phyloP scores from a whole-genome alignment of 768 basidiomycete genomes.

The Sistotremastrum niveocremeum region DNA sequence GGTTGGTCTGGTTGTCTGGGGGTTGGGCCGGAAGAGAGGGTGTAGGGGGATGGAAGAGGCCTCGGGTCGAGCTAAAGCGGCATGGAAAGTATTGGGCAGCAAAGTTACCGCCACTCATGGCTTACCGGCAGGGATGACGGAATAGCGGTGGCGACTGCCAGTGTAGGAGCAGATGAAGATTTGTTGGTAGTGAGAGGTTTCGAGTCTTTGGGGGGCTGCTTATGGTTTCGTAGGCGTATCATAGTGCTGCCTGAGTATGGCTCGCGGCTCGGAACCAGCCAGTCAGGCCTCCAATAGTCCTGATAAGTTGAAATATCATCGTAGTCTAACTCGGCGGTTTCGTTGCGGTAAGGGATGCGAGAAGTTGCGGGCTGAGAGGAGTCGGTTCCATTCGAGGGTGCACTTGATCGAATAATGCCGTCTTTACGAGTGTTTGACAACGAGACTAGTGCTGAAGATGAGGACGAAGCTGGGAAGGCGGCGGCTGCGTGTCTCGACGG shows the following conservation, averaged over 20 bases:
- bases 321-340: too few relatives aligned
- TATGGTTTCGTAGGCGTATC: not conserved
- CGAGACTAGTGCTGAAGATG: not conserved
- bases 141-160: constrained; percentile 37
- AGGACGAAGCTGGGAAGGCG: too few relatives aligned
- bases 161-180: constrained; percentile 35
- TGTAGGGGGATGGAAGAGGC: too few relatives aligned
- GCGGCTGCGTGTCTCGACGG: too few relatives aligned
- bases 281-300: too few relatives aligned
- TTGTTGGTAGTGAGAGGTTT: constrained; percentile 33
- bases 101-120: too few relatives aligned
- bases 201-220: too few relatives aligned
- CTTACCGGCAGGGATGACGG: constrained; percentile 45
- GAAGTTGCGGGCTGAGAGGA: constrained; percentile 27
- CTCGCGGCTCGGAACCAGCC: constrained; percentile 40
- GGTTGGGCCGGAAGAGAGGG: too few relatives aligned
- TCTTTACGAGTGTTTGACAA: constrained; percentile 26
- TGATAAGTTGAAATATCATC: not conserved
- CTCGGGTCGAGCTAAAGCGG: too few relatives aligned
- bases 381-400: constrained; percentile 42
- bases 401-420: constrained; percentile 38
- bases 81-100: too few relatives aligned
- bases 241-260: constrained; percentile 22
- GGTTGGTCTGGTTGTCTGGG: too few relatives aligned
- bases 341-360: too few relatives aligned